Conservation (phyloP, 805 yeast genomes). For the Tetrapisispora arboricola region DNA sequence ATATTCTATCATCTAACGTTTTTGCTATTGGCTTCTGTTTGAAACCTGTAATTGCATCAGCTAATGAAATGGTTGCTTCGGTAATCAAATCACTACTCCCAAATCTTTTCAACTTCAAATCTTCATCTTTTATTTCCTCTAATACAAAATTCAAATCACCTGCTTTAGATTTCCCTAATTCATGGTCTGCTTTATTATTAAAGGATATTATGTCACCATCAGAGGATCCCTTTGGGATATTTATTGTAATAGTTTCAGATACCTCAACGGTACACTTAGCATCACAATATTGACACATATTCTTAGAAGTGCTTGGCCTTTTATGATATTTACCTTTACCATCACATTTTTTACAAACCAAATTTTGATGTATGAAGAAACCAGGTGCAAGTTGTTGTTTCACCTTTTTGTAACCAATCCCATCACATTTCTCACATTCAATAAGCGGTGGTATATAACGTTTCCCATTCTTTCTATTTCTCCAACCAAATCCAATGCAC, state of each 20-base stretch:
- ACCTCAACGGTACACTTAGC: constrained; percentile 57
- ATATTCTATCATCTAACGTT: constrained; percentile 72
- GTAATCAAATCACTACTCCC: constrained; percentile 54
- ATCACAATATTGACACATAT: constrained; percentile 65
- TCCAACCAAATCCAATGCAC: constrained; percentile 74
- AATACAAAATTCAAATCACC: constrained; percentile 71
- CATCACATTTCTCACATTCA: constrained; percentile 59
- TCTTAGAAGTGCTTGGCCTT: constrained; percentile 35
- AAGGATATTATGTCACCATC: constrained; percentile 52
- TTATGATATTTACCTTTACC: constrained; percentile 50
- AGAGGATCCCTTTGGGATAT: constrained; percentile 61
- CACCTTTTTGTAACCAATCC: constrained; percentile 53
- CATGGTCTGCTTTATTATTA: constrained; percentile 68
- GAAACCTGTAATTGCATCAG: constrained; percentile 82
- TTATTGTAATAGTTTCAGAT: constrained; percentile 64
- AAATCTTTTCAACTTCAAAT: constrained; percentile 39
- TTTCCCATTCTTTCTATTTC: constrained; percentile 22
- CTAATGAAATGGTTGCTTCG: constrained; percentile 48
- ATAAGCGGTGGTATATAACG: constrained; percentile 35
- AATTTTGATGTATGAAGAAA: constrained; percentile 50
- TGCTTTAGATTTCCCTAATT: constrained; percentile 48
- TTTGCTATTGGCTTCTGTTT: constrained; percentile 47
- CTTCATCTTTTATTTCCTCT: constrained; percentile 30
- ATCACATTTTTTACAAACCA: constrained; percentile 55
- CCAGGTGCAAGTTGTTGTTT: constrained; percentile 66